Conservation (phyloP, 2,329 filamentous ascomycete species). For the Colletotrichum sp. region DNA sequence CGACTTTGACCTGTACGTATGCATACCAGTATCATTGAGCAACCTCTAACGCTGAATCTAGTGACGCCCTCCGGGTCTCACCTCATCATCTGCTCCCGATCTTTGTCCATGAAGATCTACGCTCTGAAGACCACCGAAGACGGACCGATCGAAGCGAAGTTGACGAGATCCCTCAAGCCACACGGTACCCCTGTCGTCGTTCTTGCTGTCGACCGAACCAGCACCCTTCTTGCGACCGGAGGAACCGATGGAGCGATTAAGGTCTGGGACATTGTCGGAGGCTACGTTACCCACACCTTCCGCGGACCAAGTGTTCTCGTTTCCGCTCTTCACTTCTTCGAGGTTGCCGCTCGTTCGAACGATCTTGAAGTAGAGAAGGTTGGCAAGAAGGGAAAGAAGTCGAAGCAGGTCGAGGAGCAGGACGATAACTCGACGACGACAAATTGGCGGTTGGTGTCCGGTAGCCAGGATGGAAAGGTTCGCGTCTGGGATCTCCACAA, state of each 20-base stretch:
- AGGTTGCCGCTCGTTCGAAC: slow-evolving; percentile 58
- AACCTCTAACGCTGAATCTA: slow-evolving; percentile 36
- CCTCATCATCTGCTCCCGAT: slow-evolving; percentile 89
- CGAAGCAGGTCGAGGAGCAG: slow-evolving; percentile 46
- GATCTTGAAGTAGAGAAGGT: slow-evolving; percentile 46
- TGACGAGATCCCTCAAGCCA: slow-evolving; percentile 84
- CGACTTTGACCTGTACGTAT: slow-evolving; percentile 50
- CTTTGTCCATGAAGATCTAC: slow-evolving; percentile 95
- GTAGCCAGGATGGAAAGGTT: slow-evolving; percentile 92
- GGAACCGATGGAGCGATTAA: slow-evolving; percentile 94
- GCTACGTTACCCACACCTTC: slow-evolving; percentile 94
- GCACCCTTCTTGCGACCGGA: slow-evolving; percentile 89
- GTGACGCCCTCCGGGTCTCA: slow-evolving; percentile 90
- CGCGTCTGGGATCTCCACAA: slow-evolving; percentile 92
- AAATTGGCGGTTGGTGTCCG: slow-evolving; percentile 83
- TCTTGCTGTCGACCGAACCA: slow-evolving; percentile 82
- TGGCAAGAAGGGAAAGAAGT: slow-evolving; percentile 46
- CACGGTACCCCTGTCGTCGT: slow-evolving; percentile 91
- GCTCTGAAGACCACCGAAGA: slow-evolving; percentile 66
- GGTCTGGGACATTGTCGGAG: slow-evolving; percentile 92
- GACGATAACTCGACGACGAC: slow-evolving; percentile 44
- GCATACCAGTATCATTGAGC: not conserved
- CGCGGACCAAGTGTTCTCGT: slow-evolving; percentile 91
- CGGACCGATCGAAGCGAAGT: slow-evolving; percentile 66
- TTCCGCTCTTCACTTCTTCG: slow-evolving; percentile 91